Evolutionary conservation across 176 grass and related monocot species (phyloP).

Genomic region (Aegilops speltoides): DNA sequence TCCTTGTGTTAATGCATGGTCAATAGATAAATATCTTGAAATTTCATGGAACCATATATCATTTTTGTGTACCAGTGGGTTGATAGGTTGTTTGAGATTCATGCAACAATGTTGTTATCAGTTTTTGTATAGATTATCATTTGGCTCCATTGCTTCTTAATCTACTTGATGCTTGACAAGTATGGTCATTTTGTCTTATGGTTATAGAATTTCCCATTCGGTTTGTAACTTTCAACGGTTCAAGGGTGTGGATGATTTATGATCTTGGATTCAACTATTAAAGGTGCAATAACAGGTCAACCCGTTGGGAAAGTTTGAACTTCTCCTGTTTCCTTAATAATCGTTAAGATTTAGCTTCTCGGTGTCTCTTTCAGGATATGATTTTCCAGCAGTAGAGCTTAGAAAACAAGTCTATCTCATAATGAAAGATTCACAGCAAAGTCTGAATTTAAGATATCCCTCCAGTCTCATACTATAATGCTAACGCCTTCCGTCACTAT

Average conservation of each 20-base stretch:
- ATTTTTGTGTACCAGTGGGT: neutral
- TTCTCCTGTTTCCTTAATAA: neutral
- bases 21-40: neutral
- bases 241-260: neutral
- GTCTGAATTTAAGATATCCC: neutral
- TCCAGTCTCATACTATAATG: neutral
- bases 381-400: constrained; percentile 2
- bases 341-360: neutral
- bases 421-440: neutral
- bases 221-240: neutral
- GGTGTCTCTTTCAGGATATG: neutral
- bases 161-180: neutral
- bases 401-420: neutral
- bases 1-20: constrained; percentile 4
- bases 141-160: constrained; percentile 6
- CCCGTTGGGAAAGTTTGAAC: neutral
- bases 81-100: neutral
- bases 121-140: neutral
- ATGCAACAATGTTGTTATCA: neutral
- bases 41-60: neutral
- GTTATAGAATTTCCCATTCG: neutral
- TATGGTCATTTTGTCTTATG: neutral
- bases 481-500: neutral
- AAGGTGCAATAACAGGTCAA: neutral
- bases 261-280: neutral